phyloP scores from a whole-genome alignment of 176 grass and related monocot genomes.

The Triticum timopheevii region DNA sequence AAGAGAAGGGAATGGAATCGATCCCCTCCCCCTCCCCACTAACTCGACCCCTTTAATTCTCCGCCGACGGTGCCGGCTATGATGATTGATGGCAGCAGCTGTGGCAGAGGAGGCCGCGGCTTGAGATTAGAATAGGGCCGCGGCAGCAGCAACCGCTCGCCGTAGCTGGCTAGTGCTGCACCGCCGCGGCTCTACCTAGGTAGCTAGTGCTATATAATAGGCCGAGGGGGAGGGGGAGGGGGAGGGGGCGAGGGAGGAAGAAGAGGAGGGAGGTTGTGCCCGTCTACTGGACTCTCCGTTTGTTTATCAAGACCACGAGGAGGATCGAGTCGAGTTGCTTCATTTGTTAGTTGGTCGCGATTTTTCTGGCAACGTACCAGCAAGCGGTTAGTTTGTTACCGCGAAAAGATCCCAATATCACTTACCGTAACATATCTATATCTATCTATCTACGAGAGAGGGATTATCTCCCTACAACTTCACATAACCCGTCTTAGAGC shows the following conservation, averaged over 20 bases:
- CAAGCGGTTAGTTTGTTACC: background rate
- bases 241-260: background rate
- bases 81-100: background rate
- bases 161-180: background rate
- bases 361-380: background rate
- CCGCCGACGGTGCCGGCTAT: background rate
- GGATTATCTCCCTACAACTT: too few relatives aligned
- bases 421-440: too few relatives aligned
- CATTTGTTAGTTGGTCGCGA: background rate
- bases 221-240: background rate
- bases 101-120: background rate
- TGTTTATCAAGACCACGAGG: background rate
- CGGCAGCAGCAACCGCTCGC: background rate
- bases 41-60: background rate
- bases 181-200: background rate
- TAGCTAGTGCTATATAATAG: background rate
- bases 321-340: background rate
- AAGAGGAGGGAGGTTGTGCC: background rate
- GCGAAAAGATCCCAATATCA: background rate
- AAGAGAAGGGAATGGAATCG: background rate
- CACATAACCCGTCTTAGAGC: too few relatives aligned
- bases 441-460: background rate
- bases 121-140: background rate
- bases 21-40: slow-evolving; percentile 8
- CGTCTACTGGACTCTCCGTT: background rate